Evolutionary conservation across 345 rosid genomes (phyloP).

Genomic region (Aquilaria sinensis): DNA sequence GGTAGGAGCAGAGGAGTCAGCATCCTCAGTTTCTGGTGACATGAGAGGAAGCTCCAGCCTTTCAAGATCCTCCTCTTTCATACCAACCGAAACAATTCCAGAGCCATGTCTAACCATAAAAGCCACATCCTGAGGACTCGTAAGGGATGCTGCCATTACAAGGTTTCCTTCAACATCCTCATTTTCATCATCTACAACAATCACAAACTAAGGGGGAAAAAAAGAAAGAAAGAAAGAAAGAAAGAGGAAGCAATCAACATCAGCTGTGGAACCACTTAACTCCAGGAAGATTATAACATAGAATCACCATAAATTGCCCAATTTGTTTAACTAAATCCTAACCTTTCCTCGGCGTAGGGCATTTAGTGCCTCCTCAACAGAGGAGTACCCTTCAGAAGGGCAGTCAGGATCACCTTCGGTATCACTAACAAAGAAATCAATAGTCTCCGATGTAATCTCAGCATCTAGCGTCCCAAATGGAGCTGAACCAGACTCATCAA

Average conservation of each 20-base stretch:
- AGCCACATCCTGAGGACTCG: constrained; percentile 48
- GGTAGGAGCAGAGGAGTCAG: constrained; percentile 78
- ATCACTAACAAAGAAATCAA: constrained; percentile 82
- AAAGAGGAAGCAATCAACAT: constrained; percentile 13
- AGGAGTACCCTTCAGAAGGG: constrained; percentile 68
- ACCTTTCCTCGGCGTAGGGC: constrained; percentile 70
- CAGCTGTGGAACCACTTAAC: neutral
- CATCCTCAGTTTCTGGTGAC: constrained; percentile 74
- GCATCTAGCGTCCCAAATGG: constrained; percentile 45
- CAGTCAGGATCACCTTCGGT: constrained; percentile 91
- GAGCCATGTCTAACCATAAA: constrained; percentile 70
- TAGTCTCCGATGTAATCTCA: constrained; percentile 56
- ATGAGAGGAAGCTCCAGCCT: constrained; percentile 73
- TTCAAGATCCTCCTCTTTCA: constrained; percentile 70
- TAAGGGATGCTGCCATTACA: constrained; percentile 61
- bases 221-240: neutral
- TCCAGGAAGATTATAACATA: neutral
- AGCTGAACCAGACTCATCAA: constrained; percentile 29
- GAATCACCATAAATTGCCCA: neutral
- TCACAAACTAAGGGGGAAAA: constrained; percentile 52
- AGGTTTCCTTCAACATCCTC: constrained; percentile 76
- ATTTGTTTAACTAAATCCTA: constrained; percentile 7
- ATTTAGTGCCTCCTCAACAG: constrained; percentile 56
- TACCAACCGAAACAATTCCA: constrained; percentile 78
- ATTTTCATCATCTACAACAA: constrained; percentile 81